Conservation (phyloP, 2,329 filamentous ascomycete genomes). For the Acephala macrosclerotiorum region DNA sequence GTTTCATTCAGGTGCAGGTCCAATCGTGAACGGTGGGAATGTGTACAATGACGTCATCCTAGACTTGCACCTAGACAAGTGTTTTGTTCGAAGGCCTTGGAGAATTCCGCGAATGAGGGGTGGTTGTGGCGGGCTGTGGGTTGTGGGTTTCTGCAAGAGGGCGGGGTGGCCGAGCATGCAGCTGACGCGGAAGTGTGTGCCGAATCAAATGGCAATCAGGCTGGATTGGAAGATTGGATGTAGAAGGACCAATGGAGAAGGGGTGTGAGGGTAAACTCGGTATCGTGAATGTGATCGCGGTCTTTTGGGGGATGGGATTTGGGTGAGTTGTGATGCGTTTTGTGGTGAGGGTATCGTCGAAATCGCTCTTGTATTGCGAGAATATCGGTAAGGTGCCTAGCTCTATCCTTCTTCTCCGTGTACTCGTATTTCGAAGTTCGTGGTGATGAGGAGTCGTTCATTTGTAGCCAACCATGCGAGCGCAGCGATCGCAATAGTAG, state of each 20-base stretch:
- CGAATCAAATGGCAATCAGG: not conserved
- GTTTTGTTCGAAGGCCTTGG: not conserved
- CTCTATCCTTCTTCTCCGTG: not conserved
- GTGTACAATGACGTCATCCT: not conserved
- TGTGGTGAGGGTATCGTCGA: not conserved
- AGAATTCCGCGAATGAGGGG: not conserved
- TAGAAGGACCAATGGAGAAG: not conserved
- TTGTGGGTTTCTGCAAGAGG: conserved; percentile 2
- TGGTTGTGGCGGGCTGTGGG: not conserved
- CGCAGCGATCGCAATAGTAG: conserved; percentile 71
- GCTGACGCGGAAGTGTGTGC: conserved; percentile 4
- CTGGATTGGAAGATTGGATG: not conserved
- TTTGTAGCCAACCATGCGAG: conserved; percentile 69
- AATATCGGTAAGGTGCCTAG: not conserved
- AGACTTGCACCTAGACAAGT: not conserved
- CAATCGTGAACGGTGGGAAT: not conserved
- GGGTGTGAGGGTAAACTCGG: not conserved
- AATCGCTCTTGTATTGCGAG: conserved; percentile 6
- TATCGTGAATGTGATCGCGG: conserved; percentile 1
- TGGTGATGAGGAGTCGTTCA: conserved; percentile 47
- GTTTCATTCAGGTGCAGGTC: not conserved
- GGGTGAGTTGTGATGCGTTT: not conserved
- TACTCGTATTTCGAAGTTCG: not conserved
- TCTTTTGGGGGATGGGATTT: conserved; percentile 3
- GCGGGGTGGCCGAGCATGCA: not conserved